Conservation (phyloP, 768 basidiomycete genomes). For the Trametes cingulata region DNA sequence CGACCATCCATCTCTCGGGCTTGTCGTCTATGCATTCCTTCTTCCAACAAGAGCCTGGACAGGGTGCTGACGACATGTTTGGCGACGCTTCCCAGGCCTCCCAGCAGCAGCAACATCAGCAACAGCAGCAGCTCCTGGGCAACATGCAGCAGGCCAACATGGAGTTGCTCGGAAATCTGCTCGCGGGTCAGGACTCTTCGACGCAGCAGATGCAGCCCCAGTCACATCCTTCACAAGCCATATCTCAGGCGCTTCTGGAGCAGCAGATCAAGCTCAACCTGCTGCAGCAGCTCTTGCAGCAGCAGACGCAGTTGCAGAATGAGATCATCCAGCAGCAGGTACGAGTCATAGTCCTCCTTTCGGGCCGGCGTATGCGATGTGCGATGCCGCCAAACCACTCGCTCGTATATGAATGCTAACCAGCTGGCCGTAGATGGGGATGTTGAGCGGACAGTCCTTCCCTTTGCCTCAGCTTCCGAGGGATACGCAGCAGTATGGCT, state of each 20-base stretch:
- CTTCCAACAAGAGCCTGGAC: slow-evolving; percentile 27
- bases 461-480: slow-evolving; percentile 32
- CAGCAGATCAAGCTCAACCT: slow-evolving; percentile 80
- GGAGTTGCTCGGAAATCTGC: slow-evolving; percentile 52
- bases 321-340: slow-evolving; percentile 93
- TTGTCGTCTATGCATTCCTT: slow-evolving; percentile 25
- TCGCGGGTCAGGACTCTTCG: slow-evolving; percentile 46
- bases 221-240: slow-evolving; percentile 30
- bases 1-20: background rate
- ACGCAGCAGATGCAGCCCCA: slow-evolving; percentile 21
- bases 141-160: slow-evolving; percentile 38
- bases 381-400: no score
- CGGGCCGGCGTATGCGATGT: background rate
- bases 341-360: background rate
- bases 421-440: slow-evolving; percentile 28
- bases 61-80: slow-evolving; percentile 23
- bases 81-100: slow-evolving; percentile 11
- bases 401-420: background rate
- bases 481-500: slow-evolving; percentile 42
- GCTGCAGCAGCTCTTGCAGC: slow-evolving; percentile 74
- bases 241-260: slow-evolving; percentile 58
- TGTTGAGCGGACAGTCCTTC: slow-evolving; percentile 37
- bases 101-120: slow-evolving; percentile 24
- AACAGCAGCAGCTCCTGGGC: slow-evolving; percentile 22
- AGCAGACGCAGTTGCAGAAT: slow-evolving; percentile 75